A percentile compares a stretch with the other conserved stretches of the same genome.
Evolutionary conservation across 169 alveolate genomes (phyloP).

Genomic region (Plasmodium yoelii): DNA sequence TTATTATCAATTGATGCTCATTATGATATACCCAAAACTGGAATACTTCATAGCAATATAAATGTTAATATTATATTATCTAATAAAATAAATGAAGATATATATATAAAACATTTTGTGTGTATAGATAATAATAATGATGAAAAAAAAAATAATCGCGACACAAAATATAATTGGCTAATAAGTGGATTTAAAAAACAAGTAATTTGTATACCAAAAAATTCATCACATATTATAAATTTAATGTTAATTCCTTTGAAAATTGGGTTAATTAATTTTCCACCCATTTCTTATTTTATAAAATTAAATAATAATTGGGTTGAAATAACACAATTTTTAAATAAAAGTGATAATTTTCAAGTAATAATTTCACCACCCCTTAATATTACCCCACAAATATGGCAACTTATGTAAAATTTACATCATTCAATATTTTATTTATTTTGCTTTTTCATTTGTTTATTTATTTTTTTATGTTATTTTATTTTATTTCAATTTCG

Average conservation of each 20-base stretch:
- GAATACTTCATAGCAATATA: conserved; percentile 34
- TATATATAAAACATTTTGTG: conserved; percentile 54
- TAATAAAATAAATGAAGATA: conserved; percentile 50
- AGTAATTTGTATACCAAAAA: conserved; percentile 42
- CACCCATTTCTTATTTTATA: conserved; percentile 49
- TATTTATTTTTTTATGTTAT: background rate
- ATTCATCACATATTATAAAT: conserved; percentile 44
- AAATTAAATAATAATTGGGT: conserved; percentile 71
- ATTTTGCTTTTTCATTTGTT: background rate
- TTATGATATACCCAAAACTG: conserved; percentile 69
- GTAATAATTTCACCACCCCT: conserved; percentile 73
- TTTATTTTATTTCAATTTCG: background rate
- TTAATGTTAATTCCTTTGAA: conserved; percentile 60
- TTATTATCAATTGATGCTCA: conserved; percentile 47
- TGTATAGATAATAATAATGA: conserved; percentile 13
- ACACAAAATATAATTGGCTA: conserved; percentile 39
- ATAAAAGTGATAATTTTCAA: conserved; percentile 67
- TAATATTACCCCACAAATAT: conserved; percentile 55
- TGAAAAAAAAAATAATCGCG: background rate
- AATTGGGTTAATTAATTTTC: conserved; percentile 71
- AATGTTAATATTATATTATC: conserved; percentile 31
- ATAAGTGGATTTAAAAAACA: conserved; percentile 72
- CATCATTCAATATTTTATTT: background rate
- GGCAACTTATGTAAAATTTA: conserved; percentile 27
- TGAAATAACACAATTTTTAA: conserved; percentile 50